Base-by-base conservation (phyloP, 352 stramenopile species). In the Peronosclerospora sorghi region DNA sequence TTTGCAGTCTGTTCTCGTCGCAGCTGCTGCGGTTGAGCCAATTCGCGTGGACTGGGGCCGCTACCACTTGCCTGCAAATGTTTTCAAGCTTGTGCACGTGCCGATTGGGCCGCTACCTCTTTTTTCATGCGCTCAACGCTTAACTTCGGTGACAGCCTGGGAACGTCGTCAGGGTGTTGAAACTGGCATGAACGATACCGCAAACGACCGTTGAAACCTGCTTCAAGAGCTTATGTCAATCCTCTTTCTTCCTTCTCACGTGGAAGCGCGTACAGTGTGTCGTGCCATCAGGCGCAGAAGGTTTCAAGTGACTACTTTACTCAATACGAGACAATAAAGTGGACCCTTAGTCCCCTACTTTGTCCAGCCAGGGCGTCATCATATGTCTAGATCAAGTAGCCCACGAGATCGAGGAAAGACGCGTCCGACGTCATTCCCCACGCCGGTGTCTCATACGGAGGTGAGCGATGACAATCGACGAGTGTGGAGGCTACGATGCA, bases 1-100 rank as follows among this genome's bases (percentile, higher is more conserved):
- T 83, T 85, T 10, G 61, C n/a, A 8, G 51, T 51, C 44, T 72
- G 61, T 55, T 67, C 63, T 45, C 68, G 58, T 23, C 74, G 65
- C 10, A 78, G 51, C 27, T 73, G 63, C 38, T 82, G 70, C 51
- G 85, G 67, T 32, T 70, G 57, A 14, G 57, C 53, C 19, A 84
- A 55, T 52, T 91, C 78, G 13, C 67, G 63, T 35, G 82, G 65
- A 21, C 68, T 86, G 2, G 73, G 78, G 0, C 78, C 78, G 19
- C 68, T 81, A 1, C 75, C 71, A 4, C 75, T 86, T 8, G 54
- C 41, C 0, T 77, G 46, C 15, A 91, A 56, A 41, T 87, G 51
- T 56, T 79, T 66, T 32, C 82, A 53, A 23, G 78, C 78, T 46
- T 68, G 63, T 13, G 63, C 75, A 6, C 78, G 78, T 13, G 75